Evolutionary conservation across 306 rosid species (phyloP), one percentile per base, ranked within the genome.

Genomic region (Amphicarpaea edgeworthii): DNA sequence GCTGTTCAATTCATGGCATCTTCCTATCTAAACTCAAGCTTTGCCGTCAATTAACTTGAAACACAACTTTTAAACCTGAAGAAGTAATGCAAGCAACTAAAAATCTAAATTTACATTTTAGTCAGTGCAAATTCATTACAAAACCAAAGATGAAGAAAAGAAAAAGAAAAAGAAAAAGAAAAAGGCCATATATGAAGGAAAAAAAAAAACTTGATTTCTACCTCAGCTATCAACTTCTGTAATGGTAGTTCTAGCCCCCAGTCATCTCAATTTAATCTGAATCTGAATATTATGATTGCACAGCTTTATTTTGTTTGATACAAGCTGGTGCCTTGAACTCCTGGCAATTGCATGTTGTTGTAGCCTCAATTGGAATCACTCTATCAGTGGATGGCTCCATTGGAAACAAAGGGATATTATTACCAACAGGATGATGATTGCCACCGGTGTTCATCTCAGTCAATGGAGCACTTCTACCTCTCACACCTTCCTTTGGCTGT

Each of bases 261-360:
- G 77, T 84, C 80, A 47, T 68, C 79, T 62, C 72, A 81, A 77
- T 63, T 64, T 78, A 65, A 45, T 73, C 65, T 79, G 76, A 65
- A 45, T 73, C 68, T 79, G 76, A 63, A 38, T 49, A 75, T 77
- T 82, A 92, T 76, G 93, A 92, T 80, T 89, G 97, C 90, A 88
- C 67, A 69, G 86, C 93, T 85, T 89, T 88, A 74, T 81, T 91
- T 50, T 82, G 95, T 79, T 88, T 85, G 74, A 83, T 82, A 82
- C 89, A 87, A 12, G 85, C 84, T 2, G 91, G 85, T 64, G 86
- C 81, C 57, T 92, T 85, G 73, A 86, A 85, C 85, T 85, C 91
- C 85, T 91, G 90, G 86, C 87, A 91, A 81, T 92, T 89, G 93
- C 97, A 88, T 79, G 75, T 79, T 55, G 93, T 81, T 28, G 86